phyloP scores from a whole-genome alignment of 306 rosid genomes.

The Corylus americana region DNA sequence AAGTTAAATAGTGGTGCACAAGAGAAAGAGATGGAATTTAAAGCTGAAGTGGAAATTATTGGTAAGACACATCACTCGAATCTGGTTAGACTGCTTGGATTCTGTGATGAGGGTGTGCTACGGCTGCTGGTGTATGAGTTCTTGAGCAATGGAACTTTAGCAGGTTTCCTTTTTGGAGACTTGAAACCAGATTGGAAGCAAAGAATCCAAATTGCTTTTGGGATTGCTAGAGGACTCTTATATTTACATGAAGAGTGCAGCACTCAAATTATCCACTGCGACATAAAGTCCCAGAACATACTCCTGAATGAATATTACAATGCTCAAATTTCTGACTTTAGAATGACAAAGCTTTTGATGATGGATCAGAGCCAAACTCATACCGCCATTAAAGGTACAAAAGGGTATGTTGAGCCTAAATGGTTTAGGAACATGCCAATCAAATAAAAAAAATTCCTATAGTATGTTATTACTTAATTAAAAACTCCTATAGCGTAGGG shows the following conservation, averaged over 20 bases:
- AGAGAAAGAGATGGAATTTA: slow-evolving; percentile 32
- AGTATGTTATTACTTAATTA: no score
- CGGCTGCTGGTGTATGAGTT: slow-evolving; percentile 30
- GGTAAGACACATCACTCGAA: slow-evolving; percentile 41
- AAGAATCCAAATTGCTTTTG: slow-evolving; percentile 26
- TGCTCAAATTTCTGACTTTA: slow-evolving; percentile 38
- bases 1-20: slow-evolving; percentile 13
- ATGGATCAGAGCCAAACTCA: slow-evolving; percentile 35
- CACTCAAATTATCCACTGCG: slow-evolving; percentile 44
- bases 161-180: slow-evolving; percentile 26
- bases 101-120: slow-evolving; percentile 13
- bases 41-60: slow-evolving; percentile 25
- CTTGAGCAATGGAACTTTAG: slow-evolving; percentile 31
- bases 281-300: slow-evolving; percentile 54
- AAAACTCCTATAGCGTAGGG: no score
- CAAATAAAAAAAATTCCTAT: not conserved
- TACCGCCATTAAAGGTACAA: slow-evolving; percentile 40
- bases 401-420: slow-evolving; percentile 50
- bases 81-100: slow-evolving; percentile 28
- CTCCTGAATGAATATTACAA: slow-evolving; percentile 29
- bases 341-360: slow-evolving; percentile 45
- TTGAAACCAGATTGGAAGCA: slow-evolving; percentile 30
- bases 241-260: slow-evolving; percentile 51
- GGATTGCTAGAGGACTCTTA: slow-evolving; percentile 27
- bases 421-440: slow-evolving; percentile 32